Evolutionary conservation across 768 basidiomycete genomes (phyloP).

Genomic region (Tulasnella sp.): DNA sequence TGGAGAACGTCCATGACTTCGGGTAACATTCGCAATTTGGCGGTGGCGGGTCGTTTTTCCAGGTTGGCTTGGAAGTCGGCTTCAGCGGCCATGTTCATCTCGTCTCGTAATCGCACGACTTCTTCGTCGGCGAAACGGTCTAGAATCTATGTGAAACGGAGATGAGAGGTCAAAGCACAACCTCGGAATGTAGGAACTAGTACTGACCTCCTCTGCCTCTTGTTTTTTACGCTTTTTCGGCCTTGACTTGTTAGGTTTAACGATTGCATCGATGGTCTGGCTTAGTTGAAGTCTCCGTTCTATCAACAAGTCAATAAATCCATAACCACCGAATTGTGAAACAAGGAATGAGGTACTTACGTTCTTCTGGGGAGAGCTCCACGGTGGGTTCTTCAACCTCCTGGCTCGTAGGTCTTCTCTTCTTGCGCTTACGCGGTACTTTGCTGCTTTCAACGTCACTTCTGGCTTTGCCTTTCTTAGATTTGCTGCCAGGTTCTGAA

Average conservation of each 20-base stretch:
- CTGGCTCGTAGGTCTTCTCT: conserved; percentile 29
- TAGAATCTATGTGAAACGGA: conserved; percentile 30
- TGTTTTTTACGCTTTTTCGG: conserved; percentile 55
- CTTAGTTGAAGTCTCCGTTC: conserved; percentile 68
- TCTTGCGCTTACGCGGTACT: conserved; percentile 22
- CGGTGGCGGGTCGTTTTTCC: conserved; percentile 66
- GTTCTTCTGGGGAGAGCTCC: conserved; percentile 27
- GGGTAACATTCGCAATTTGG: conserved; percentile 74
- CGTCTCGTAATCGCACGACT: conserved; percentile 74
- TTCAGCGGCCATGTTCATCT: conserved; percentile 78
- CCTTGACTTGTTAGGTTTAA: conserved; percentile 66
- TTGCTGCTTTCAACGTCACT: conserved; percentile 25
- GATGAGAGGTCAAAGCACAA: background rate
- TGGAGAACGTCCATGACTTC: conserved; percentile 86
- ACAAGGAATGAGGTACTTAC: conserved; percentile 18
- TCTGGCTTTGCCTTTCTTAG: conserved; percentile 22
- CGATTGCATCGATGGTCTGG: conserved; percentile 74
- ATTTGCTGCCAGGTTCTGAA: conserved; percentile 21
- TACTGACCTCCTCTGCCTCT: conserved; percentile 57
- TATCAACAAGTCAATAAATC: conserved; percentile 26
- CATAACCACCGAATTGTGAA: background rate
- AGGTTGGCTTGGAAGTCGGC: conserved; percentile 71
- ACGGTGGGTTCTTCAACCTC: conserved; percentile 33
- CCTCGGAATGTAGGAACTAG: background rate
- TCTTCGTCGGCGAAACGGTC: conserved; percentile 85